phyloP scores from a whole-genome alignment of 2,329 filamentous ascomycete species.

The Aureobasidium namibiae region DNA sequence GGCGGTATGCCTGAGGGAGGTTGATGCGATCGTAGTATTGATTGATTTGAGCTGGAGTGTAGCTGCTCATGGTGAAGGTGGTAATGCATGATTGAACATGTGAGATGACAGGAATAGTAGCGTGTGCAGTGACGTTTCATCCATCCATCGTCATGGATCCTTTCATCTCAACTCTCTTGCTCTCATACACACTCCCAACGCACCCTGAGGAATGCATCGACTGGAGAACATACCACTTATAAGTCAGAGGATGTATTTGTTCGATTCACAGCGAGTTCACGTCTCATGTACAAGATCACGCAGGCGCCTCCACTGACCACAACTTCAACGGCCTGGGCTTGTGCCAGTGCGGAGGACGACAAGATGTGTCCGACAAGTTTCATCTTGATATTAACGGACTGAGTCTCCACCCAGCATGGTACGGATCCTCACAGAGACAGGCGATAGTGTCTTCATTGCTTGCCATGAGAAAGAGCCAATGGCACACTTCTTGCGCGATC shows the following conservation, averaged over 20 bases:
- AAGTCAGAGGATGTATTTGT: background rate
- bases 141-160: too few relatives aligned
- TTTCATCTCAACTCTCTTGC: background rate
- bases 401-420: background rate
- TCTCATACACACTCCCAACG: background rate
- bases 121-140: background rate
- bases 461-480: background rate
- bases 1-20: slow-evolving; percentile 16
- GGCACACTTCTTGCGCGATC: background rate
- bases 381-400: slow-evolving; percentile 6
- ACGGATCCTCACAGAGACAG: background rate
- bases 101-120: background rate
- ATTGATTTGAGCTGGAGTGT: slow-evolving; percentile 17
- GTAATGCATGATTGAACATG: background rate
- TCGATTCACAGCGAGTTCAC: background rate
- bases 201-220: background rate
- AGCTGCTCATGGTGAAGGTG: slow-evolving; percentile 2
- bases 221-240: background rate
- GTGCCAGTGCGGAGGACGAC: background rate
- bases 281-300: background rate
- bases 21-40: slow-evolving; percentile 23
- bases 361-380: background rate
- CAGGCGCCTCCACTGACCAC: background rate
- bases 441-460: background rate
- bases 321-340: background rate